Evolutionary conservation across 1,284 basidiomycete genomes (phyloP), one percentile per base, ranked within the genome.

Genomic region (Ganoderma meredithae): DNA sequence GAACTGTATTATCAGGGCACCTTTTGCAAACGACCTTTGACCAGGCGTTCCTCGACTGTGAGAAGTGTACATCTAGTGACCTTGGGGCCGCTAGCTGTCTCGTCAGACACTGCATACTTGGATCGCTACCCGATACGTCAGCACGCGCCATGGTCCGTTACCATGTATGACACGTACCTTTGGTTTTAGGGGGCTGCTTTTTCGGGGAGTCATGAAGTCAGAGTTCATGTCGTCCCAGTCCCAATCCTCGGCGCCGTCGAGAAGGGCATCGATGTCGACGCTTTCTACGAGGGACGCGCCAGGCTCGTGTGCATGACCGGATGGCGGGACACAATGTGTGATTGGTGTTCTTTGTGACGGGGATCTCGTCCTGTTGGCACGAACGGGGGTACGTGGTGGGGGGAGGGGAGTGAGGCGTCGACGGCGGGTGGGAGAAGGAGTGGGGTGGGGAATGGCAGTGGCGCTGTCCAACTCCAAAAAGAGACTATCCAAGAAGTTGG

Each of bases 51-150:
- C 22, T 70, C 59, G 1, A 76, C 69, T 2, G 63, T 73, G 72
- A 85, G 80, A 17, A 89, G 85, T 12, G 80, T 73, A 72, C 88
- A 90, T 27, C 89, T 83, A n/a, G 84, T 85, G 68, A 64, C 64
- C 7, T 47, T 13, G 80, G 84, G 27, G 79, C 76, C 33, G 78
- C 75, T 55, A 75, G 79, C 10, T 68, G 72, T 72, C 80, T 81
- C 31, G 62, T 60, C 58, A 65, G 73, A 39, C 71, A 71, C 58
- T 70, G 64, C 36, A 76, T 55, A 44, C 67, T 59, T 53, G 55
- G 70, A 77, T 75, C 67, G 69, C 71, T 25, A 2, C 15, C 25
- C 10, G n/a, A 36, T 19, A 43, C 25, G 27, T 65, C 36, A 64
- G 36, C 59, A 41, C 5, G 33, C 9, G 40, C 17, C 31, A 31